phyloP scores from a whole-genome alignment of 345 rosid genomes.

The Populus deltoides region DNA sequence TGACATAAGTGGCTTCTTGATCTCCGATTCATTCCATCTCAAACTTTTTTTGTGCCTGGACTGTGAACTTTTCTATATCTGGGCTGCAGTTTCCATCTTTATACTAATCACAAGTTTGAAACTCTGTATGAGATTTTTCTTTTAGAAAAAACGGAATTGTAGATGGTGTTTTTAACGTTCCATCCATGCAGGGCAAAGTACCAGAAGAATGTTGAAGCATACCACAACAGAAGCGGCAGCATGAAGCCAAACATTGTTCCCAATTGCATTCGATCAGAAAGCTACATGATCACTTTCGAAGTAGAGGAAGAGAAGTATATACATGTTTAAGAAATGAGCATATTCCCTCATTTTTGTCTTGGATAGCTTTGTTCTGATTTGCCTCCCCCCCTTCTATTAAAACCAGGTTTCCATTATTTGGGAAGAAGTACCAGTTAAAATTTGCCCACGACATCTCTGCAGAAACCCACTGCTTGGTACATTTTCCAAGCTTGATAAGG shows the following conservation, averaged over 20 bases:
- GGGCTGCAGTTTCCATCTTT: neutral
- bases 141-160: neutral
- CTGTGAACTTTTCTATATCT: neutral
- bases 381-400: conserved; percentile 3
- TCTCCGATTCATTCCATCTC: neutral
- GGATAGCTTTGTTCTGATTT: neutral
- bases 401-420: conserved; percentile 87
- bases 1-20: neutral
- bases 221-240: conserved; percentile 76
- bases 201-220: conserved; percentile 97
- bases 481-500: conserved; percentile 97
- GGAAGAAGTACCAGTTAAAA: conserved; percentile 89
- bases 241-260: conserved; percentile 86
- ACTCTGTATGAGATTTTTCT: neutral
- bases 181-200: conserved; percentile 78
- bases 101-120: neutral
- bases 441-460: conserved; percentile 72
- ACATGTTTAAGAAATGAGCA: neutral
- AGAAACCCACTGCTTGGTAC: conserved; percentile 93
- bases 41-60: neutral
- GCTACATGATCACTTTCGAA: conserved; percentile 90
- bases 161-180: neutral
- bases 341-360: neutral
- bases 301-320: conserved; percentile 92
- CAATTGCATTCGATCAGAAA: conserved; percentile 88